Conservation (phyloP, 768 basidiomycete genomes). For the Amanita pseudoporphyria region DNA sequence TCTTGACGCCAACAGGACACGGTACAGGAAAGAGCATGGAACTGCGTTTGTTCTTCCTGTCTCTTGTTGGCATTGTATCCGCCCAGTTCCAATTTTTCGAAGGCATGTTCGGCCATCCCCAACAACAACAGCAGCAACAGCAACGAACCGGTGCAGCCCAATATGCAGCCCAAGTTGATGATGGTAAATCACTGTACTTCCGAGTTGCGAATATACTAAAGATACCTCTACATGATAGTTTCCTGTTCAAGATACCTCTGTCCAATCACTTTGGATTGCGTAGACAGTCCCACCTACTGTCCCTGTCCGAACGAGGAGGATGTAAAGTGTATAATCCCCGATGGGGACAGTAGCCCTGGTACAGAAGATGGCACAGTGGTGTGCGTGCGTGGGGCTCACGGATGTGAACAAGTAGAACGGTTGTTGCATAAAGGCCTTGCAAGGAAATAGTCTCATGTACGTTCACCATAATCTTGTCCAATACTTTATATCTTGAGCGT, state of each 20-base stretch:
- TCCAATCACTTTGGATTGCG: slow-evolving; percentile 66
- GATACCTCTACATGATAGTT: slow-evolving; percentile 29
- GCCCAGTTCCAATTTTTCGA: slow-evolving; percentile 80
- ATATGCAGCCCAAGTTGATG: slow-evolving; percentile 58
- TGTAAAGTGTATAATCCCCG: slow-evolving; percentile 67
- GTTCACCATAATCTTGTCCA: not conserved
- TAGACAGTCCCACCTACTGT: slow-evolving; percentile 50
- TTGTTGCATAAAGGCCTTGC: slow-evolving; percentile 31
- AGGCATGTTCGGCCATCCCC: slow-evolving; percentile 61
- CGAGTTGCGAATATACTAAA: slow-evolving; percentile 12
- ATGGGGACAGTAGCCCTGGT: slow-evolving; percentile 30
- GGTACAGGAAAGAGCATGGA: not conserved
- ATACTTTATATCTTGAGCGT: not conserved
- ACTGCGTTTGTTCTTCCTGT: slow-evolving; percentile 19
- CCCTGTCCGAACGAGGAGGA: slow-evolving; percentile 74
- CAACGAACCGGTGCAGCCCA: slow-evolving; percentile 45
- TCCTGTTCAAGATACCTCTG: slow-evolving; percentile 69
- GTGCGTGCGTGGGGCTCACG: slow-evolving; percentile 58
- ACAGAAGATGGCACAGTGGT: slow-evolving; percentile 48
- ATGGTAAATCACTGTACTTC: slow-evolving; percentile 27
- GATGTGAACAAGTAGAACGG: slow-evolving; percentile 53
- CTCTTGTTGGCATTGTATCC: slow-evolving; percentile 28
- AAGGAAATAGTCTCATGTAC: slow-evolving; percentile 19
- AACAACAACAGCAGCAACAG: slow-evolving; percentile 56
- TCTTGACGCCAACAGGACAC: not conserved